These are phyloP conservation scores for Sugiyamaella grinbergsii DNA, from an alignment of 1,139 yeast species.

Conservation along the genomic window DNA sequence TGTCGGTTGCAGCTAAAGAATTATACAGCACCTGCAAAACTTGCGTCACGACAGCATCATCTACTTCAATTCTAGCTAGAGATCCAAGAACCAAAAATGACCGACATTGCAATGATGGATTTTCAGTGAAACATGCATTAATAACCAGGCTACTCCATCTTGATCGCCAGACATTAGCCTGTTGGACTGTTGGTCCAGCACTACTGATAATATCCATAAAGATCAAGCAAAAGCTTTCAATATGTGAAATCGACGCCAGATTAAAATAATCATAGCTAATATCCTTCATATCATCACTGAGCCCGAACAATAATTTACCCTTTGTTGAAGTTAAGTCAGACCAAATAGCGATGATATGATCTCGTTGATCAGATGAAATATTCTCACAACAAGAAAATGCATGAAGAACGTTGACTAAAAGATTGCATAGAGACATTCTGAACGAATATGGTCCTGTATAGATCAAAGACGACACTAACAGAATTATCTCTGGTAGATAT, in stretches of 20 bases:
- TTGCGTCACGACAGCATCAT: conserved; percentile 59
- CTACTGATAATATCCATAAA: conserved; percentile 60
- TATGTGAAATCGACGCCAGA: conserved; percentile 55
- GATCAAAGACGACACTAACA: conserved; percentile 67
- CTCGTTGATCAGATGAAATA: conserved; percentile 49
- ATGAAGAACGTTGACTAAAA: conserved; percentile 70
- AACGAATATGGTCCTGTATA: conserved; percentile 73
- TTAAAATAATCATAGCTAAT: conserved; percentile 49
- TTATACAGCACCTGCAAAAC: conserved; percentile 42
- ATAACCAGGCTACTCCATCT: conserved; percentile 71
- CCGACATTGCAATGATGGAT: conserved; percentile 68
- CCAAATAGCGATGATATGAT: conserved; percentile 55
- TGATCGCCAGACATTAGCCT: conserved; percentile 62
- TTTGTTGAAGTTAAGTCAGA: conserved; percentile 68
- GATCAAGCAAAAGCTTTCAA: conserved; percentile 67
- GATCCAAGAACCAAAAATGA: conserved; percentile 75
- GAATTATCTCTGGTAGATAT: conserved; percentile 72
- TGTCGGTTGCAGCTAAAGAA: conserved; percentile 37
- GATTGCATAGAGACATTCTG: conserved; percentile 64
- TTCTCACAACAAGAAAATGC: conserved; percentile 65
- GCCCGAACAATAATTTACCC: conserved; percentile 74
- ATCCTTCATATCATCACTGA: conserved; percentile 62
- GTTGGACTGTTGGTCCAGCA: conserved; percentile 46
- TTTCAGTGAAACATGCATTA: conserved; percentile 60
- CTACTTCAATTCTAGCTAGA: conserved; percentile 63